Evolutionary conservation across 1,284 basidiomycete genomes (phyloP), one percentile per base, ranked within the genome.

Genomic region (Puccinia hordei): DNA sequence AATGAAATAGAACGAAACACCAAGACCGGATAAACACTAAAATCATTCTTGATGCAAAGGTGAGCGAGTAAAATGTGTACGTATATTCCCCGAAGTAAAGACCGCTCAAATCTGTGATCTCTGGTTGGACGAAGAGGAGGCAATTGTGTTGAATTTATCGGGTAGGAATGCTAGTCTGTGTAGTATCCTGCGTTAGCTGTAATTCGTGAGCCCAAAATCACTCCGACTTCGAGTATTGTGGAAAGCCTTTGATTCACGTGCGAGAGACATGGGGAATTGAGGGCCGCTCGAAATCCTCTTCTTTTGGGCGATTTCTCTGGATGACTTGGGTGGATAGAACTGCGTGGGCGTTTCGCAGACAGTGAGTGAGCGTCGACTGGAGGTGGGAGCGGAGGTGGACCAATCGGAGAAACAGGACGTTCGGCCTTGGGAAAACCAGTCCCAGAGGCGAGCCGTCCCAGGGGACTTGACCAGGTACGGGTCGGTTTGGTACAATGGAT

Each of bases 371-470:
- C 38, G 22, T 1, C 33, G 59, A 30, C 61, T 38, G 24, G 74
- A 51, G 27, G 74, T n/a, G 1, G 74, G 65, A 27, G 74, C 65
- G 8, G 74, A 63, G n/a, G 44, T 66, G 19, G 74, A 76, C 74
- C 74, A 76, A 38, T 61, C 74, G 12, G 74, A 76, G 46, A 76
- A 76, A 27, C 44, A 66, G 10, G 74, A 76, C 0, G 30, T 61
- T 24, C 41, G 73, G 24, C 27, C 30, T 41, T 74, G 73, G 19
- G 38, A 44, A 38, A 38, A 44, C 44, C 55, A 46, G 10, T 61
- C 35, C 12, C 53, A 61, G 27, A 46, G 44, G 0, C 22, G 35
- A 19, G 44, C 49, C 24, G 35, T 76, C 9, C 13, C 17, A 0
- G 53, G 53, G 10, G 73, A 24, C 27, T 24, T 35, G 57, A 27